Percentiles rank a stretch among this genome's conserved stretches.
Conservation (phyloP, 2,329 filamentous ascomycete genomes). For the Neoascochyta sp. region DNA sequence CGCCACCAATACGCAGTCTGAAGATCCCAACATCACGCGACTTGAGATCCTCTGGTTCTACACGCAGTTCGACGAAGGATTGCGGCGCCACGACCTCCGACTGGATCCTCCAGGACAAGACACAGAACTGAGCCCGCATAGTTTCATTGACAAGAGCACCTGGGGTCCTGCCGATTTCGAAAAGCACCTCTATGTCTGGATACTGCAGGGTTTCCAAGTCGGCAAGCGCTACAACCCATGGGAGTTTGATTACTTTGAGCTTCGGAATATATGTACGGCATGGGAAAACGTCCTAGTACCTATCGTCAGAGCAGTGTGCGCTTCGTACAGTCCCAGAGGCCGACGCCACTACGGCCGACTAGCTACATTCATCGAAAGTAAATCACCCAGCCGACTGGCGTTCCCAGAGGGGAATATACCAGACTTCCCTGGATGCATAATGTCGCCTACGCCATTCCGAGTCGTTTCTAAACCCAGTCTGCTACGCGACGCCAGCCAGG, state of each 20-base stretch:
- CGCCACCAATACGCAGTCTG: conserved; percentile 9
- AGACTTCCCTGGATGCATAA: conserved; percentile 6
- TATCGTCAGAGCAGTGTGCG: conserved; percentile 27
- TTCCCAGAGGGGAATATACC: conserved; percentile 30
- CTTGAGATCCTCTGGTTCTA: conserved; percentile 32
- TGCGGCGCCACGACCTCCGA: conserved; percentile 24
- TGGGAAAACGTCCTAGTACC: conserved; percentile 32
- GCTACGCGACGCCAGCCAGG: conserved; percentile 1
- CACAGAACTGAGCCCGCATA: conserved; percentile 8
- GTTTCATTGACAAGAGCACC: conserved; percentile 22
- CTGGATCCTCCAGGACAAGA: conserved; percentile 13
- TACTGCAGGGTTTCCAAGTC: conserved; percentile 31
- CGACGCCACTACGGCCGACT: conserved; percentile 30
- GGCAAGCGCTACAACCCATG: conserved; percentile 28
- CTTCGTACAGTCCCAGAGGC: conserved; percentile 26
- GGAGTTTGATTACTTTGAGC: conserved; percentile 28
- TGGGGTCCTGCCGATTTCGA: conserved; percentile 29
- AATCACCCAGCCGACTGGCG: conserved; percentile 25
- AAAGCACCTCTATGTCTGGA: conserved; percentile 32
- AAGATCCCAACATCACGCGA: conserved; percentile 16
- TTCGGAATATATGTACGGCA: conserved; percentile 22
- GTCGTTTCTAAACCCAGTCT: conserved; percentile 14
- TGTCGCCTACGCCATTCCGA: conserved; percentile 22
- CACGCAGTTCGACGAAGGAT: conserved; percentile 28
- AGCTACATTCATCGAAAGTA: conserved; percentile 29